Conservation (phyloP, 2,329 filamentous ascomycete genomes). For the Tolypocladium pustulatum region DNA sequence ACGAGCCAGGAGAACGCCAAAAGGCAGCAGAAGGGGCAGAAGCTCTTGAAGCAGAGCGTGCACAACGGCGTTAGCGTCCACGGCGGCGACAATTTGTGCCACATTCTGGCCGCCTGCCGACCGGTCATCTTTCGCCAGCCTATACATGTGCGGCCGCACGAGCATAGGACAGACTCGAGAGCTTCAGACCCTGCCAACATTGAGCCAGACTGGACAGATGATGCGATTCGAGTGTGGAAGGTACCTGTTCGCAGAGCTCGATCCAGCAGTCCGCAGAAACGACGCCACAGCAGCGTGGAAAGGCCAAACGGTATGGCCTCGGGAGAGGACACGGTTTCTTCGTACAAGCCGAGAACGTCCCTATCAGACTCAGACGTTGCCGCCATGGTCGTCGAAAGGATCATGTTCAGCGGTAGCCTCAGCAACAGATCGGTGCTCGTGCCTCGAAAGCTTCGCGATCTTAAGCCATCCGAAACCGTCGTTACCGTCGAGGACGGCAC, state of each 20-base stretch:
- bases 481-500: constrained; percentile 57
- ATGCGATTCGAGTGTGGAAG: constrained; percentile 75
- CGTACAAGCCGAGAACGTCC: constrained; percentile 2
- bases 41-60: constrained; percentile 11
- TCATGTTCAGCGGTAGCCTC: constrained; percentile 24
- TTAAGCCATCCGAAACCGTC: constrained; percentile 18
- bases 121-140: constrained; percentile 80
- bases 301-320: constrained; percentile 1
- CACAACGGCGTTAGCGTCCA: constrained; percentile 52
- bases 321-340: not conserved
- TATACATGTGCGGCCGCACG: constrained; percentile 60
- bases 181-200: constrained; percentile 11
- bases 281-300: constrained; percentile 13
- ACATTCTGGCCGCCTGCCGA: constrained; percentile 72
- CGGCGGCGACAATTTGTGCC: constrained; percentile 68
- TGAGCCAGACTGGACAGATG: constrained; percentile 63
- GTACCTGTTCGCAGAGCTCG: constrained; percentile 38
- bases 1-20: constrained; percentile 26
- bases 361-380: constrained; percentile 21
- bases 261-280: constrained; percentile 25
- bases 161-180: constrained; percentile 44
- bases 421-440: constrained; percentile 12
- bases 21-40: constrained; percentile 26
- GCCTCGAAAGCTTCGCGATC: constrained; percentile 14
- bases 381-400: constrained; percentile 17